Evolutionary conservation across 257 asterid species (phyloP), one percentile per base, ranked within the genome.

Genomic region (Scutellaria barbata): DNA sequence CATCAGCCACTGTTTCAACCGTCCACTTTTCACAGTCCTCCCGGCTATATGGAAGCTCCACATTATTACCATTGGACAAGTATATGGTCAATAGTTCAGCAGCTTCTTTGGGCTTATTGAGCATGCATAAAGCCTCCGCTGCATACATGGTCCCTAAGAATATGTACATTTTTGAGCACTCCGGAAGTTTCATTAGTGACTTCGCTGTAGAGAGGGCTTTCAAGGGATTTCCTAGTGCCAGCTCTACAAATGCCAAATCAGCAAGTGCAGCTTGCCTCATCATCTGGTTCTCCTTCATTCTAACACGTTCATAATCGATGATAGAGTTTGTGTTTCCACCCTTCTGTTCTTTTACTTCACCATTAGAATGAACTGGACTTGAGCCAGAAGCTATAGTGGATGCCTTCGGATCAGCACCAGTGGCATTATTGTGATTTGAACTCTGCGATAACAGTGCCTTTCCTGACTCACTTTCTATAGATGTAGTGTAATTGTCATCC

Each of bases 91-190:
- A 74, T 77, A 80, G 79, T 50, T 85, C 96, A 30, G 90, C 87
- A 65, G 98, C 98, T 78, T 92, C 96, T 75, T 74, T 76, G 1
- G 89, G 86, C 81, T 75, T 82, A 80, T 88, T 90, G 37, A 92
- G 80, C 79, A 81, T 37, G 83, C 96, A 92, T 54, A 92, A 64
- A 64, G 98, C 96, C 76, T 92, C 98, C 4, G 96, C 90, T 17
- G 88, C 95, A 57, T 90, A 90, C 79, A 83, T 56, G 20, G 79
- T 83, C 10, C 96, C 96, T 33, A 89, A 65, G 48, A 88, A 92
- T 16, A 78, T 14, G 66, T 89, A 84, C 66, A 87, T 83, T 66
- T 75, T 84, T 22, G 87, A 84, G 73, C 91, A 85, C n/a, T 81
- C 87, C 0, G 83, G 78, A 60, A 85, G 85, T 76, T 78, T 69